Conservation (phyloP, 148 eudicot species). For the Selenicereus undatus region DNA sequence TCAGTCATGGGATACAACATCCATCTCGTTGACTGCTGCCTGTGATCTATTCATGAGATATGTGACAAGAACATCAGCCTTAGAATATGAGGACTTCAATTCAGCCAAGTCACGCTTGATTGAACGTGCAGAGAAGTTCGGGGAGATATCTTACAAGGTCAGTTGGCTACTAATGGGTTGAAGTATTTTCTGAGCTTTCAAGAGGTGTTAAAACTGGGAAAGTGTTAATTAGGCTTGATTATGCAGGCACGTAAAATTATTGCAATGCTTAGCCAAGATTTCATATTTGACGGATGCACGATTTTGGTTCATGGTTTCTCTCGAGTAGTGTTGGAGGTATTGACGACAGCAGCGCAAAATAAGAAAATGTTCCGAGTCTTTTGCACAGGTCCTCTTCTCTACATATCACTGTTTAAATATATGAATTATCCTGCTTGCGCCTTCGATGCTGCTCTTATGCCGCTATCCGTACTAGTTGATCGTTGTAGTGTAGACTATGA, state of each 20-base stretch:
- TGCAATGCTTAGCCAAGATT: constrained; percentile 94
- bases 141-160: constrained; percentile 95
- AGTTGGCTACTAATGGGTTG: constrained; percentile 16
- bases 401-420: neutral
- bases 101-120: constrained; percentile 96
- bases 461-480: neutral
- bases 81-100: constrained; percentile 88
- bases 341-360: constrained; percentile 78
- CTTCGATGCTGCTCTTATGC: neutral
- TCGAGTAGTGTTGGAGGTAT: constrained; percentile 80
- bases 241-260: constrained; percentile 85
- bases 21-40: constrained; percentile 96
- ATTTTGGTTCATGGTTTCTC: constrained; percentile 98
- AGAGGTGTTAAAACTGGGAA: neutral
- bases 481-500: neutral
- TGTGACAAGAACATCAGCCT: constrained; percentile 92
- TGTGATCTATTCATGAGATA: constrained; percentile 97
- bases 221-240: constrained; percentile 8
- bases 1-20: constrained; percentile 96
- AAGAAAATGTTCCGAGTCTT: constrained; percentile 78
- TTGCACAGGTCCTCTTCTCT: constrained; percentile 63
- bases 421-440: neutral
- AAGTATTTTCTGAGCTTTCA: constrained; percentile 1
- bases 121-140: constrained; percentile 99
- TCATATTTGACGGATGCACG: constrained; percentile 90